Conservation (phyloP, 352 stramenopile genomes). For the Phytophthora chlamydospora region DNA sequence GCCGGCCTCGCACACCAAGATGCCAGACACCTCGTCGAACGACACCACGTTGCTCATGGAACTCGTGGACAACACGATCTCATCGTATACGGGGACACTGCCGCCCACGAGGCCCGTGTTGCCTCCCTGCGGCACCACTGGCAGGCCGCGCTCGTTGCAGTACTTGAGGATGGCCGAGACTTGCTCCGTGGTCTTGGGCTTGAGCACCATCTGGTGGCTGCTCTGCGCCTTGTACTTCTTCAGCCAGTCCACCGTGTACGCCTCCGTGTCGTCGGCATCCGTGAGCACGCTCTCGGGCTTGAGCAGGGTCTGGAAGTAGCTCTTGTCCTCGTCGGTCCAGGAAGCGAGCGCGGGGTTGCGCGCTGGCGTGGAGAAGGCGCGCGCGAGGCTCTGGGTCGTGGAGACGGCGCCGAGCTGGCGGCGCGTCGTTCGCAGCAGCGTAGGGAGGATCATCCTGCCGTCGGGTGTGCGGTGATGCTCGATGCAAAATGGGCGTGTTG, state of each 20-base stretch:
- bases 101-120: slow-evolving; percentile 98
- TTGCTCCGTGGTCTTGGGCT: slow-evolving; percentile 87
- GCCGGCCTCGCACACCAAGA: slow-evolving; percentile 90
- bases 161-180: slow-evolving; percentile 92
- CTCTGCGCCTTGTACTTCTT: slow-evolving; percentile 81
- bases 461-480: background rate
- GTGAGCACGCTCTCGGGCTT: slow-evolving; percentile 71
- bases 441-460: slow-evolving; percentile 27
- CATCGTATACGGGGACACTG: slow-evolving; percentile 87
- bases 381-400: slow-evolving; percentile 12
- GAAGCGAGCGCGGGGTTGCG: slow-evolving; percentile 53
- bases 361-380: slow-evolving; percentile 36
- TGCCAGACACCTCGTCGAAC: slow-evolving; percentile 89
- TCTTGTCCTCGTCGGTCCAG: slow-evolving; percentile 70
- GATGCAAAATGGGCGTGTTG: slow-evolving; percentile 5
- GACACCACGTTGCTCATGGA: slow-evolving; percentile 92
- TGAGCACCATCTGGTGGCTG: slow-evolving; percentile 80
- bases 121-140: slow-evolving; percentile 95
- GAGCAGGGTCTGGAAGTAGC: slow-evolving; percentile 69
- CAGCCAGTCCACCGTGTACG: slow-evolving; percentile 86
- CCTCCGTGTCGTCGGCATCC: slow-evolving; percentile 64
- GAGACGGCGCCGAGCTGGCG: slow-evolving; percentile 12
- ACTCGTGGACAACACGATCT: slow-evolving; percentile 94
- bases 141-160: slow-evolving; percentile 89
- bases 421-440: slow-evolving; percentile 22